Percentiles rank a stretch among this genome's conserved stretches.
Conservation (phyloP, 495 filamentous ascomycete genomes). For the Tricharina praecox region DNA sequence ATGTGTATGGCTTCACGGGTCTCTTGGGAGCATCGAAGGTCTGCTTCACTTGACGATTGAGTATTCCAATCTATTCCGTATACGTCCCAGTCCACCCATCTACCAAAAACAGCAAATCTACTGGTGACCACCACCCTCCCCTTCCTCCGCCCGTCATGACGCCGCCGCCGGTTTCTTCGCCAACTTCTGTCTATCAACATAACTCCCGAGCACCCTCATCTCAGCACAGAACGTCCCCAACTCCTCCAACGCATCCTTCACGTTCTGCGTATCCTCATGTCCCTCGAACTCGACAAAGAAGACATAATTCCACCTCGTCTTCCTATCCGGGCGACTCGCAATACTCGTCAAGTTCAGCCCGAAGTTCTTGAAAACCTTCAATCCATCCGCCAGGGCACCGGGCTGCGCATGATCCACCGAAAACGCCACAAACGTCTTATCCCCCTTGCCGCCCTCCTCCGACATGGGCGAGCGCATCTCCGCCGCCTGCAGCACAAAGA, state of each 20-base stretch:
- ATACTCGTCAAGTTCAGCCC: constrained; percentile 79
- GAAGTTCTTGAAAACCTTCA: constrained; percentile 56
- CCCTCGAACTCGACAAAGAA: constrained; percentile 87
- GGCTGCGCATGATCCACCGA: constrained; percentile 59
- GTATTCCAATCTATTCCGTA: too few species aligned
- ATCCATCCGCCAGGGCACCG: constrained; percentile 63
- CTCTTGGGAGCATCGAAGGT: too few species aligned
- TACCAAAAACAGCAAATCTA: neutral
- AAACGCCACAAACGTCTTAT: constrained; percentile 67
- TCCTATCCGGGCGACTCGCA: constrained; percentile 62
- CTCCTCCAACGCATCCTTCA: constrained; percentile 35
- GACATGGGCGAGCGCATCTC: constrained; percentile 32
- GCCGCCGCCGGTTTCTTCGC: too few species aligned
- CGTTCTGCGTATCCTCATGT: constrained; percentile 35
- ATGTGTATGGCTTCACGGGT: too few species aligned
- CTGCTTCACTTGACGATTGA: too few species aligned
- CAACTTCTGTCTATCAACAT: constrained; percentile 19
- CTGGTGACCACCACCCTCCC: too few species aligned
- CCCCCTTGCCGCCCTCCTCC: constrained; percentile 30
- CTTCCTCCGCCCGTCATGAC: too few species aligned
- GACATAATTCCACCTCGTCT: constrained; percentile 70
- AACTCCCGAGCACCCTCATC: constrained; percentile 24
- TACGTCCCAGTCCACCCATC: neutral
- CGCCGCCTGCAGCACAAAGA: constrained; percentile 49
- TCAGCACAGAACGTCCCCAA: constrained; percentile 27